Percentiles rank a stretch among this genome's conserved stretches.
These are phyloP conservation scores for Pugionium cornutum DNA, from an alignment of 345 rosid species.

Conservation along the genomic window DNA sequence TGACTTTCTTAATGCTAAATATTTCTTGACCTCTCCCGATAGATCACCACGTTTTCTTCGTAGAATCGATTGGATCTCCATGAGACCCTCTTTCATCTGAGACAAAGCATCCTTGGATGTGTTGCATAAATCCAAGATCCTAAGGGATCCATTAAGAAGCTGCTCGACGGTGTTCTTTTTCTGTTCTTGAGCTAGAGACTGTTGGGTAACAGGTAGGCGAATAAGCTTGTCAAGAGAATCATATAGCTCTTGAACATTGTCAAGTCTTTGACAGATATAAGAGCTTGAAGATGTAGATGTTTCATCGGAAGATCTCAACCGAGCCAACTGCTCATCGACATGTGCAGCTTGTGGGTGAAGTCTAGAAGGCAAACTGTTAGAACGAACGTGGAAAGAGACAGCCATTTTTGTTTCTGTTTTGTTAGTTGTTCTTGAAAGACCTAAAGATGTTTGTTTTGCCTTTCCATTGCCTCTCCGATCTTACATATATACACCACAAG, in stretches of 20 bases:
- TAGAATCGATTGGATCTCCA: constrained; percentile 39
- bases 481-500: constrained; percentile 1
- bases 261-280: constrained; percentile 26
- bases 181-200: constrained; percentile 38
- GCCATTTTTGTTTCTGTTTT: constrained; percentile 2
- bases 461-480: constrained; percentile 5
- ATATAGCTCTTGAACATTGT: constrained; percentile 36
- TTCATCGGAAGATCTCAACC: constrained; percentile 34
- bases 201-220: constrained; percentile 29
- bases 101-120: constrained; percentile 41
- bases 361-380: constrained; percentile 42
- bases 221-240: constrained; percentile 40
- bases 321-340: constrained; percentile 42
- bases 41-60: constrained; percentile 28
- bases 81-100: constrained; percentile 37
- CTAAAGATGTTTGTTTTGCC: constrained; percentile 11
- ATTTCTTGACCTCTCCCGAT: constrained; percentile 23
- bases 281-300: constrained; percentile 40
- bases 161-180: constrained; percentile 29
- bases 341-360: constrained; percentile 31
- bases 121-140: constrained; percentile 41
- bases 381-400: constrained; percentile 17
- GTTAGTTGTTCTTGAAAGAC: not conserved
- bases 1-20: constrained; percentile 31
- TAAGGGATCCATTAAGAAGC: constrained; percentile 44